phyloP scores from a whole-genome alignment of 1,284 basidiomycete species.

The Gymnopus androsaceus region DNA sequence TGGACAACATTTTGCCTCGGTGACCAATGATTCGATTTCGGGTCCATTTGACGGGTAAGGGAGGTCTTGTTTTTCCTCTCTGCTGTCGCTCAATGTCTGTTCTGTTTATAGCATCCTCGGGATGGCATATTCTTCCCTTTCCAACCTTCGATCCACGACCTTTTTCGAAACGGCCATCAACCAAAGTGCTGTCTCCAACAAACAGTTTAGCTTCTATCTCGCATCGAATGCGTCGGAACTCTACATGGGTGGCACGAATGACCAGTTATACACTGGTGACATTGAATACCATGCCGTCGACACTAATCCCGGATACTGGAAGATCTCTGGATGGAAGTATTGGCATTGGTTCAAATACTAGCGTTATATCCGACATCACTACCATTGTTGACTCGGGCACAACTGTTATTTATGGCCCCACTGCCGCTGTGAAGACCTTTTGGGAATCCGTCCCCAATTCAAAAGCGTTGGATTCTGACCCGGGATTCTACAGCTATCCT shows the following conservation, averaged over 20 bases:
- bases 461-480: neutral
- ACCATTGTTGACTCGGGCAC: slow-evolving; percentile 18
- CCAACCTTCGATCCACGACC: slow-evolving; percentile 12
- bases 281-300: slow-evolving; percentile 14
- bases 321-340: slow-evolving; percentile 4
- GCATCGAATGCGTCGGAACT: slow-evolving; percentile 18
- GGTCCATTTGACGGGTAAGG: slow-evolving; percentile 26
- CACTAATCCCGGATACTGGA: slow-evolving; percentile 14
- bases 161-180: slow-evolving; percentile 18
- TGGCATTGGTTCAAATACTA: neutral
- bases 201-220: slow-evolving; percentile 20
- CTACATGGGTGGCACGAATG: slow-evolving; percentile 20
- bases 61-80: neutral
- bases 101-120: slow-evolving; percentile 15
- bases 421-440: slow-evolving; percentile 12
- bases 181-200: slow-evolving; percentile 5
- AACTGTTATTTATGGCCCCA: slow-evolving; percentile 17
- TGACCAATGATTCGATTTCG: slow-evolving; percentile 21
- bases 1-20: slow-evolving; percentile 27
- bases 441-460: slow-evolving; percentile 8
- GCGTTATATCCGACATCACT: neutral
- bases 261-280: slow-evolving; percentile 15
- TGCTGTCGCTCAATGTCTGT: neutral
- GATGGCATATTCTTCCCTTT: slow-evolving; percentile 18
- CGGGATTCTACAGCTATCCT: slow-evolving; percentile 36